Percentiles rank a stretch among this genome's conserved stretches.
phyloP scores from a whole-genome alignment of 495 filamentous ascomycete species.

The Darksidea phi region DNA sequence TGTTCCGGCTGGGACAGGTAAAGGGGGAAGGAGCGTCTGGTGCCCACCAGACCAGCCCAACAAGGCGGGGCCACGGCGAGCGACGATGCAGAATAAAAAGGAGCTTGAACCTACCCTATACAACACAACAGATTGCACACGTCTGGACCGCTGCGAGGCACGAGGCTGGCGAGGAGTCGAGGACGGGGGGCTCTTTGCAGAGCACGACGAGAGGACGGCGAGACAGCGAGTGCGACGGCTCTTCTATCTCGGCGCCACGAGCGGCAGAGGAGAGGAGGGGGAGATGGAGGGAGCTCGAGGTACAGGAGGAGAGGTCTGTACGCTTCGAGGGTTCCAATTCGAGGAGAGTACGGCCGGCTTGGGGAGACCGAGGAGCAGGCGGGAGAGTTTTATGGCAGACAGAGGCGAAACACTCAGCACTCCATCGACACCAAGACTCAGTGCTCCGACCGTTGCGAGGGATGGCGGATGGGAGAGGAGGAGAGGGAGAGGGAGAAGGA shows the following conservation, averaged over 20 bases:
- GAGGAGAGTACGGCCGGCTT: constrained; percentile 35
- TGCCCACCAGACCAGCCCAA: too few relatives aligned
- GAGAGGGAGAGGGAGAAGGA: constrained; percentile 17
- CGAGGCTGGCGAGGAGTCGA: not conserved
- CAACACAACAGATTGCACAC: not conserved
- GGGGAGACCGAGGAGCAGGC: constrained; percentile 36
- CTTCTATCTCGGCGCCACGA: constrained; percentile 40
- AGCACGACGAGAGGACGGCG: not conserved
- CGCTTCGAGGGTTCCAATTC: constrained; percentile 33
- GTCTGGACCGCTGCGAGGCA: not conserved
- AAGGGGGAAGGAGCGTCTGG: not conserved
- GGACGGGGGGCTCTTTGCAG: constrained; percentile 6
- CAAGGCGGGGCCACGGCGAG: too few relatives aligned
- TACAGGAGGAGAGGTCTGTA: constrained; percentile 24
- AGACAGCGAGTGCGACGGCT: constrained; percentile 16
- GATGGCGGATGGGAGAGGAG: constrained; percentile 22
- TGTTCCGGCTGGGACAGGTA: not conserved
- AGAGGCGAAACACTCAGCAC: constrained; percentile 27
- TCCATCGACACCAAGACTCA: constrained; percentile 36
- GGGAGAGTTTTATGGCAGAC: constrained; percentile 25
- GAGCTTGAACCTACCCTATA: constrained; percentile 3
- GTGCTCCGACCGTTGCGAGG: constrained; percentile 36
- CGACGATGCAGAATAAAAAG: not conserved
- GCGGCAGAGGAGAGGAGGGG: constrained; percentile 1
- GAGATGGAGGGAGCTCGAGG: constrained; percentile 25